These are phyloP conservation scores for Botryotinia calthae DNA, from an alignment of 2,329 filamentous ascomycete genomes.

Conservation along the genomic window DNA sequence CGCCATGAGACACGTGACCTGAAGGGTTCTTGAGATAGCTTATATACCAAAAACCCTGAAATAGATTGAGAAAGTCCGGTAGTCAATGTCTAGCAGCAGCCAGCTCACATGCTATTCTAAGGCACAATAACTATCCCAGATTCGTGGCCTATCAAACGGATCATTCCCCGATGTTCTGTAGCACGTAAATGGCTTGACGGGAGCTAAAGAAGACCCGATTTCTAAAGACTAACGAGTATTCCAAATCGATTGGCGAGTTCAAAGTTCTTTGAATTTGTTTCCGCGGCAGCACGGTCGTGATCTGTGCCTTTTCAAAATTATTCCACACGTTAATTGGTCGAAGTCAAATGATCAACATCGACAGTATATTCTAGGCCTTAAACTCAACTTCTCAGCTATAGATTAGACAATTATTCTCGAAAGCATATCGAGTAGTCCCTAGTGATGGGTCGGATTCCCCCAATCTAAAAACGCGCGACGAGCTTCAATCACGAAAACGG, in stretches of 20 bases:
- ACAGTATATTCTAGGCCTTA: background rate
- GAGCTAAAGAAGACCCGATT: background rate
- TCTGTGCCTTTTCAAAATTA: background rate
- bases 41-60: too few relatives aligned
- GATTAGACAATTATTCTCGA: too few relatives aligned
- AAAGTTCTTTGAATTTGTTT: background rate
- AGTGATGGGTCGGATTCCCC: background rate
- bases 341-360: background rate
- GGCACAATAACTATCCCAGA: too few relatives aligned
- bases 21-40: background rate
- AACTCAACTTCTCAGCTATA: background rate
- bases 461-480: too few relatives aligned
- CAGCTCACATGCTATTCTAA: too few relatives aligned
- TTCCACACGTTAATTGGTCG: background rate
- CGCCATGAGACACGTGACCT: background rate
- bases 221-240: background rate
- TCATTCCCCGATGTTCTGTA: too few relatives aligned
- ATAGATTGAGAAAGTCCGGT: background rate
- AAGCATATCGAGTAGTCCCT: background rate
- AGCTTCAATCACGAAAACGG: background rate
- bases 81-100: too few relatives aligned
- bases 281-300: background rate
- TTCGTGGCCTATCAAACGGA: too few relatives aligned
- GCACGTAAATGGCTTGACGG: background rate
- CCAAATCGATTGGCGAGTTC: background rate